phyloP scores from a whole-genome alignment of 345 rosid genomes.

The Erucastrum elatum region DNA sequence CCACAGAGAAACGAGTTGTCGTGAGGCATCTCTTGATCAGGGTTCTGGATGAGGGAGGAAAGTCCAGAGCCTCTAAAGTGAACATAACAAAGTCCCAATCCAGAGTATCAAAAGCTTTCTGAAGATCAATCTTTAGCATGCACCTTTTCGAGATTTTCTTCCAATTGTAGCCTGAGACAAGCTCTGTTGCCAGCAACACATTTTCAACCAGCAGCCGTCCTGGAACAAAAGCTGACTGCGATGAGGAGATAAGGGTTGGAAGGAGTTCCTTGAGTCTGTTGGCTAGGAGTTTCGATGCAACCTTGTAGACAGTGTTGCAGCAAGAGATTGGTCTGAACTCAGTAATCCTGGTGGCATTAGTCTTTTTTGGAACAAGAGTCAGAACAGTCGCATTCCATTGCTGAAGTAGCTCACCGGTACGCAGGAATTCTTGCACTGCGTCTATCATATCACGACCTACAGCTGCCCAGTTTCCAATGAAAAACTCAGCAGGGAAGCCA shows the following conservation, averaged over 20 bases:
- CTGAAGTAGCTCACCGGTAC: neutral
- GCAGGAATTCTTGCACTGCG: neutral
- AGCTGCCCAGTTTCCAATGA: neutral
- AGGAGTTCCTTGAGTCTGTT: neutral
- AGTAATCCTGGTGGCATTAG: neutral
- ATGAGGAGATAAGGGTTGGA: neutral
- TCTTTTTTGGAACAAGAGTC: neutral
- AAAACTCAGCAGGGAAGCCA: neutral
- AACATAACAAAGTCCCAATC: too few species aligned
- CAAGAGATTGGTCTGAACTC: neutral
- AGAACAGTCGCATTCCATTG: neutral
- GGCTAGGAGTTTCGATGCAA: neutral
- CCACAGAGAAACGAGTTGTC: too few species aligned
- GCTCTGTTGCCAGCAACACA: too few species aligned
- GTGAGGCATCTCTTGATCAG: too few species aligned
- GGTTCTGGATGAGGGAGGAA: too few species aligned
- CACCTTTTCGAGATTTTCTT: too few species aligned
- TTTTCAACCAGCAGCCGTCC: neutral
- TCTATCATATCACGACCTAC: neutral
- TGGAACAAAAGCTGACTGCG: neutral
- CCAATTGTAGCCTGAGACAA: too few species aligned
- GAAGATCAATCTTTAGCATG: too few species aligned
- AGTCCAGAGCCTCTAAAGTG: too few species aligned
- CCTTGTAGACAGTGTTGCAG: neutral
- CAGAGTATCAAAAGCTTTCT: too few species aligned